phyloP scores from a whole-genome alignment of 1,284 basidiomycete genomes.

The Naganishia cerealis region DNA sequence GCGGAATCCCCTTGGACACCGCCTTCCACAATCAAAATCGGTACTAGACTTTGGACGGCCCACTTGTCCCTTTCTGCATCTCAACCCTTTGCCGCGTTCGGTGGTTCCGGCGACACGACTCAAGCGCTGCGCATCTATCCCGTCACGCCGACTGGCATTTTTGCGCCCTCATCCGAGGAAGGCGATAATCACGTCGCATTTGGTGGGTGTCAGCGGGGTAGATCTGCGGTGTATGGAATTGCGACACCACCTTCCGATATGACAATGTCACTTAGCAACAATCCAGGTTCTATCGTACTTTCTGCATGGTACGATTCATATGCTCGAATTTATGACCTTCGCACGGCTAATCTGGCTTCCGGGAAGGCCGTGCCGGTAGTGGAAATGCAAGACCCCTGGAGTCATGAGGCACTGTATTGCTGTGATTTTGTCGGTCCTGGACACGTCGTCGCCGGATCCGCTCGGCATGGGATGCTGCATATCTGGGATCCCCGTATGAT shows the following conservation, averaged over 20 bases:
- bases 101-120: constrained; percentile 16
- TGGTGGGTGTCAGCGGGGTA: constrained; percentile 37
- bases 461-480: constrained; percentile 48
- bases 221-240: constrained; percentile 45
- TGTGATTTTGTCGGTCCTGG: constrained; percentile 44
- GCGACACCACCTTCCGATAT: constrained; percentile 34
- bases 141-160: constrained; percentile 14
- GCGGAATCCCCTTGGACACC: constrained; percentile 45
- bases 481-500: constrained; percentile 43
- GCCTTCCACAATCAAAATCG: constrained; percentile 37
- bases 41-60: constrained; percentile 45
- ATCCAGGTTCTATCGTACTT: constrained; percentile 40
- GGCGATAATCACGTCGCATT: constrained; percentile 26
- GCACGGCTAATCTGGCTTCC: constrained; percentile 25
- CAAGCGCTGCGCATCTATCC: constrained; percentile 22
- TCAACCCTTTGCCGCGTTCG: constrained; percentile 24
- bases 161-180: neutral
- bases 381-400: constrained; percentile 46
- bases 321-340: constrained; percentile 50
- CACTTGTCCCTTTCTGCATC: constrained; percentile 33
- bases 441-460: constrained; percentile 46
- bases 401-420: constrained; percentile 49
- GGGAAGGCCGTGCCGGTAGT: constrained; percentile 34
- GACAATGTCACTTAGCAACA: constrained; percentile 29
- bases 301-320: constrained; percentile 52